Percentiles rank a stretch among this genome's conserved stretches.
These are phyloP conservation scores for Kwoniella shivajii DNA, from an alignment of 1,284 basidiomycete genomes.

Conservation along the genomic window DNA sequence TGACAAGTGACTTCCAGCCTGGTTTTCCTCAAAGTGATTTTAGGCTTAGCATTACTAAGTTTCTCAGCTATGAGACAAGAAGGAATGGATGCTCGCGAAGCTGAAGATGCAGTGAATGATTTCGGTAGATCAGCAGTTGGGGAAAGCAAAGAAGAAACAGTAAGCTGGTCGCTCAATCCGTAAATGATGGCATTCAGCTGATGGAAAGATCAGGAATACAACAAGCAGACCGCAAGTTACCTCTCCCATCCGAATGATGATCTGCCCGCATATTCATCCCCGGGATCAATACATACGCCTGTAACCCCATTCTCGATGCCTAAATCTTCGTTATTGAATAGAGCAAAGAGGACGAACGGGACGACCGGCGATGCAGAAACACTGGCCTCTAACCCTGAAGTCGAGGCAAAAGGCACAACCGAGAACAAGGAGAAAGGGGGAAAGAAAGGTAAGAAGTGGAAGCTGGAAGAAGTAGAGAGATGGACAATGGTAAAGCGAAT, in stretches of 20 bases:
- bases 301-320: conserved; percentile 2
- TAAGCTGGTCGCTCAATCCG: conserved; percentile 48
- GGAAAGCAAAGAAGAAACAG: conserved; percentile 80
- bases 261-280: conserved; percentile 58
- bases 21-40: conserved; percentile 81
- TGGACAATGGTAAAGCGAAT: conserved; percentile 95
- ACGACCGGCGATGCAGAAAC: background rate
- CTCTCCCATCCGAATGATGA: conserved; percentile 71
- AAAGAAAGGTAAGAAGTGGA: conserved; percentile 64
- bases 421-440: conserved; percentile 39
- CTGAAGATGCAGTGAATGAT: conserved; percentile 75
- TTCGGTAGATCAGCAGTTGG: conserved; percentile 84
- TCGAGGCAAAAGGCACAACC: conserved; percentile 28
- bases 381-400: background rate
- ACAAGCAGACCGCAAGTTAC: conserved; percentile 72
- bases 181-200: background rate
- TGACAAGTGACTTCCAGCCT: conserved; percentile 58
- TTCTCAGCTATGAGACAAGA: conserved; percentile 74
- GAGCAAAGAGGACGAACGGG: background rate
- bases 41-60: conserved; percentile 81
- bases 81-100: conserved; percentile 73
- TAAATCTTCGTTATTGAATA: conserved; percentile 1
- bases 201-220: conserved; percentile 63
- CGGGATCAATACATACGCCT: conserved; percentile 15
- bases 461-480: conserved; percentile 80